Conservation (phyloP, 306 rosid genomes). For the Mimosa bimucronata region DNA sequence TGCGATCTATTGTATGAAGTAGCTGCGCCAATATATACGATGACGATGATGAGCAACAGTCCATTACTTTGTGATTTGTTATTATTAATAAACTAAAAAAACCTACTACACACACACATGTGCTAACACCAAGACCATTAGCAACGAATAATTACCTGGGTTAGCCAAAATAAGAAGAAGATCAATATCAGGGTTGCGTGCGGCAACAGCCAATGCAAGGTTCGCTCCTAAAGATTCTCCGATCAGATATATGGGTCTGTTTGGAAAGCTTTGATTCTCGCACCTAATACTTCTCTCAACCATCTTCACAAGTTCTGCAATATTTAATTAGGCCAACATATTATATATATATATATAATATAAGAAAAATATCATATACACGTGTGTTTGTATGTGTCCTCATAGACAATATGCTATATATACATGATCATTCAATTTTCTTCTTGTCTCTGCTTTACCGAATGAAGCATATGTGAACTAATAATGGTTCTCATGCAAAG, state of each 20-base stretch:
- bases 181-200: conserved; percentile 79
- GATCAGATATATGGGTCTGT: conserved; percentile 82
- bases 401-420: conserved; percentile 1
- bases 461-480: background rate
- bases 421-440: conserved; percentile 3
- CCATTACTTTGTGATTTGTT: conserved; percentile 7
- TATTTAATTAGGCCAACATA: conserved; percentile 27
- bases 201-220: conserved; percentile 75
- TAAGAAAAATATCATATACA: no score
- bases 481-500: background rate
- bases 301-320: conserved; percentile 73
- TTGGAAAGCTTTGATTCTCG: conserved; percentile 59
- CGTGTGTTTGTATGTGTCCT: no score
- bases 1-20: conserved; percentile 76
- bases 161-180: conserved; percentile 81
- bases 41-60: no score
- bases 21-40: no score
- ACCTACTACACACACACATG: no score
- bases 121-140: background rate
- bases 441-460: background rate
- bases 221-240: conserved; percentile 92
- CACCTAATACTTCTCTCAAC: conserved; percentile 63
- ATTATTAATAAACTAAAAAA: conserved; percentile 3
- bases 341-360: no score
- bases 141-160: conserved; percentile 58